phyloP scores from a whole-genome alignment of 1,284 basidiomycete genomes.

The Hymenochaete sp. region DNA sequence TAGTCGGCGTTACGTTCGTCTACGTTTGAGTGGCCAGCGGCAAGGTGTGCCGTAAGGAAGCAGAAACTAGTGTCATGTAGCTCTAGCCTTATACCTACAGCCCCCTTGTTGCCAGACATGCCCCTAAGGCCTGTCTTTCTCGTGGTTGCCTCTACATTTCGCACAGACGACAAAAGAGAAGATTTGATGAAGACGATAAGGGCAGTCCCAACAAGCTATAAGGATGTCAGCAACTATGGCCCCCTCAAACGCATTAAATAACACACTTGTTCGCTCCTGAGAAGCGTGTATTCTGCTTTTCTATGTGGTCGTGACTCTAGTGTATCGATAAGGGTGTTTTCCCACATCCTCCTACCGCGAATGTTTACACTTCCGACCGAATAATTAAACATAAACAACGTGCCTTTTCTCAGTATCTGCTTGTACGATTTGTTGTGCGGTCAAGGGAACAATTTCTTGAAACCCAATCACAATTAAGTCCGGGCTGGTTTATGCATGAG shows the following conservation, averaged over 20 bases:
- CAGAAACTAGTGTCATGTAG: constrained; percentile 89
- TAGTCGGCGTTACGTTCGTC: constrained; percentile 93
- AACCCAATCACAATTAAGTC: constrained; percentile 91
- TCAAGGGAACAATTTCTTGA: constrained; percentile 96
- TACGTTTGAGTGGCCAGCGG: constrained; percentile 85
- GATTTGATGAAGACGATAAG: constrained; percentile 80
- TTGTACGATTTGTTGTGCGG: constrained; percentile 92
- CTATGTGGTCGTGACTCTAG: constrained; percentile 63
- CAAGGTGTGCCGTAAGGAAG: constrained; percentile 92
- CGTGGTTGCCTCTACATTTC: constrained; percentile 85
- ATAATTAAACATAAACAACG: constrained; percentile 4
- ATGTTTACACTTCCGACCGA: background rate
- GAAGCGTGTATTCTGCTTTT: constrained; percentile 70
- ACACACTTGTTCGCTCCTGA: constrained; percentile 86
- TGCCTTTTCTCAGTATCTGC: constrained; percentile 92
- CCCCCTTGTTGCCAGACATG: constrained; percentile 97
- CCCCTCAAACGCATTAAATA: too few species aligned
- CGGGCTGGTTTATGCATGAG: constrained; percentile 41
- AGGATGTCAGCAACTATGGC: too few species aligned
- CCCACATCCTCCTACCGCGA: constrained; percentile 70
- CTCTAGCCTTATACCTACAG: constrained; percentile 87
- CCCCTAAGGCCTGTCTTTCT: constrained; percentile 97
- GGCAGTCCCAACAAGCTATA: constrained; percentile 90
- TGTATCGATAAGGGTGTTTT: constrained; percentile 72
- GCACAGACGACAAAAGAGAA: constrained; percentile 68